Conservation (phyloP, 1,139 yeast genomes). For the Scheffersomyces parashehatae region DNA sequence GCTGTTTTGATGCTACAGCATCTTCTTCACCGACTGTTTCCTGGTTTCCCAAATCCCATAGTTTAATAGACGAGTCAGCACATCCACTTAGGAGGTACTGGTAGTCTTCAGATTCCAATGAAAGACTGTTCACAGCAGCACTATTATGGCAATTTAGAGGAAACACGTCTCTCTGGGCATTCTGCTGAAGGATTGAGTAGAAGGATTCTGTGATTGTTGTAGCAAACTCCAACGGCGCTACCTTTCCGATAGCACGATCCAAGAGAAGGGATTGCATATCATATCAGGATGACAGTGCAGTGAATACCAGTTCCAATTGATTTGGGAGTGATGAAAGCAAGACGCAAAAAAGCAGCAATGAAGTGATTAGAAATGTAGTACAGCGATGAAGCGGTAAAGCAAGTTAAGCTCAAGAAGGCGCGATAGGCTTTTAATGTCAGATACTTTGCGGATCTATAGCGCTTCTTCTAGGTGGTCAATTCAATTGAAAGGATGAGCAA, state of each 20-base stretch:
- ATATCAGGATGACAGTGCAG: background rate
- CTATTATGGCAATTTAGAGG: conserved; percentile 40
- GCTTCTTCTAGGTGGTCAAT: too few relatives aligned
- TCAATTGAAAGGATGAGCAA: too few relatives aligned
- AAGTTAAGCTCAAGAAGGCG: too few relatives aligned
- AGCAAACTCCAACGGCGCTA: conserved; percentile 37
- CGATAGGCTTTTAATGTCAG: too few relatives aligned
- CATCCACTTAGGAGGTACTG: conserved; percentile 68
- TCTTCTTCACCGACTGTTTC: conserved; percentile 9
- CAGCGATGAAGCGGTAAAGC: too few relatives aligned
- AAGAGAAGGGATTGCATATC: conserved; percentile 41
- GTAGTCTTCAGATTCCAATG: conserved; percentile 55
- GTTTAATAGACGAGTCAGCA: conserved; percentile 69
- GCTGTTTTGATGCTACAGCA: conserved; percentile 12
- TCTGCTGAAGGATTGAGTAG: conserved; percentile 30
- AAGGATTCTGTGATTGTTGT: conserved; percentile 41
- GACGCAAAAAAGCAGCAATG: too few relatives aligned
- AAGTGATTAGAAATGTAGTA: too few relatives aligned
- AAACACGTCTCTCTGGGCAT: conserved; percentile 28
- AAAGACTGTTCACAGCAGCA: conserved; percentile 64
- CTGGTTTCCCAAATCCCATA: conserved; percentile 53
- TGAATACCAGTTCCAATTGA: too few relatives aligned
- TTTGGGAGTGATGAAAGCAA: too few relatives aligned
- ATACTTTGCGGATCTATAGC: too few relatives aligned
- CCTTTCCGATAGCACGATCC: conserved; percentile 32